Evolutionary conservation across 495 filamentous ascomycete genomes (phyloP).

Genomic region (Saxispiralis lemnorum): DNA sequence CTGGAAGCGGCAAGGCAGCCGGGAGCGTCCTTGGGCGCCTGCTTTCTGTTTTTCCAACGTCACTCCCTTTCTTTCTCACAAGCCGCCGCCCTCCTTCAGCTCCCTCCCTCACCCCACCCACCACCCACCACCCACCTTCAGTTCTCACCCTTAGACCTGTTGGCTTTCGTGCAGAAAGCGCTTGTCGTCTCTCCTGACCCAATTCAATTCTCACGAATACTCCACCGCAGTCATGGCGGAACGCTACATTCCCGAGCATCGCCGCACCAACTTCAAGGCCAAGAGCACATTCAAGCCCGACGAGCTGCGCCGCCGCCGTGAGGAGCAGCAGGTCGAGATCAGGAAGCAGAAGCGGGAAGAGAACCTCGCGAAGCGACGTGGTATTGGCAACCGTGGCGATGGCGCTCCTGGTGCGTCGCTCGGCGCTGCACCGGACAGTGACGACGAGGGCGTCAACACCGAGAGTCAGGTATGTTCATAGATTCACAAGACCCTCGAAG

Average conservation of each 20-base stretch:
- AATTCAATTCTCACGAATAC: background rate
- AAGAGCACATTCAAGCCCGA: conserved; percentile 97
- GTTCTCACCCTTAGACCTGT: conserved; percentile 19
- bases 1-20: background rate
- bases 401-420: conserved; percentile 68
- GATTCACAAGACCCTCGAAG: no score
- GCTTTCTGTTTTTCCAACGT: conserved; percentile 4
- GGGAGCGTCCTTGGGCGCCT: background rate
- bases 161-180: conserved; percentile 15
- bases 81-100: background rate
- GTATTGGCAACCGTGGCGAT: conserved; percentile 63
- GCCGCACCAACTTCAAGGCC: conserved; percentile 97
- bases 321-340: conserved; percentile 98
- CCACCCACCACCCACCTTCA: background rate
- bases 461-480: conserved; percentile 75
- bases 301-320: conserved; percentile 92
- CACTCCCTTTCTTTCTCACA: background rate
- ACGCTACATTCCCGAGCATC: conserved; percentile 97
- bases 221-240: conserved; percentile 60
- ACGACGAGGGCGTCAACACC: conserved; percentile 85
- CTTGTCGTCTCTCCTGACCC: background rate
- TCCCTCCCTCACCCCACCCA: background rate
- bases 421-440: conserved; percentile 80
- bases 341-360: conserved; percentile 95
- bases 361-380: conserved; percentile 92